Conservation (phyloP, 2,329 filamentous ascomycete genomes). For the Didymella pinodella region DNA sequence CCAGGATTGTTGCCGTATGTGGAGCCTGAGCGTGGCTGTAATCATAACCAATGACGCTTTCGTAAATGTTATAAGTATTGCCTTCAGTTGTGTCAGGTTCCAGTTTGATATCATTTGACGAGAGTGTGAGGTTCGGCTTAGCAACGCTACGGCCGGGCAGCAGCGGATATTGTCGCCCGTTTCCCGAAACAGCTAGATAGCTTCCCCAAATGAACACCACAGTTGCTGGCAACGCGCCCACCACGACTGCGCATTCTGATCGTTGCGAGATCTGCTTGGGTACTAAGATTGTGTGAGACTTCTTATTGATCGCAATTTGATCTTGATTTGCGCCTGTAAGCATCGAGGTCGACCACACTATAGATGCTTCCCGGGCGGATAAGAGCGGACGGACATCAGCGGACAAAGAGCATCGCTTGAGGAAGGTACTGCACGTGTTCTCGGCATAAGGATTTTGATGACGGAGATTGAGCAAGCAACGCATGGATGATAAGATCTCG, state of each 20-base stretch:
- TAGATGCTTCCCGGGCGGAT: conserved; percentile 23
- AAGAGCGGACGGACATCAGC: conserved; percentile 33
- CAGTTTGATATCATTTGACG: conserved; percentile 9
- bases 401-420: conserved; percentile 26
- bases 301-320: too few relatives aligned
- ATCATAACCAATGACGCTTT: not conserved
- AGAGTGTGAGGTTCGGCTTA: conserved; percentile 26
- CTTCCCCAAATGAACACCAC: conserved; percentile 12
- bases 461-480: conserved; percentile 29
- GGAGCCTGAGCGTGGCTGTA: too few relatives aligned
- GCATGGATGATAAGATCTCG: conserved; percentile 25
- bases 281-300: too few relatives aligned
- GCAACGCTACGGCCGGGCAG: conserved; percentile 3
- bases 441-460: conserved; percentile 38
- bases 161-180: conserved; percentile 23
- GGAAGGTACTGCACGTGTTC: conserved; percentile 35
- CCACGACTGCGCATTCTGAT: not conserved
- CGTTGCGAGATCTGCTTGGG: not conserved
- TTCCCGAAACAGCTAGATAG: conserved; percentile 7
- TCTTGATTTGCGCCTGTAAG: too few relatives aligned
- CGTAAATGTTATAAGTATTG: not conserved
- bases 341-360: not conserved
- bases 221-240: not conserved
- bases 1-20: not conserved
- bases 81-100: not conserved